Conservation (phyloP, 2,329 filamentous ascomycete species). For the Exophiala aquamarina region DNA sequence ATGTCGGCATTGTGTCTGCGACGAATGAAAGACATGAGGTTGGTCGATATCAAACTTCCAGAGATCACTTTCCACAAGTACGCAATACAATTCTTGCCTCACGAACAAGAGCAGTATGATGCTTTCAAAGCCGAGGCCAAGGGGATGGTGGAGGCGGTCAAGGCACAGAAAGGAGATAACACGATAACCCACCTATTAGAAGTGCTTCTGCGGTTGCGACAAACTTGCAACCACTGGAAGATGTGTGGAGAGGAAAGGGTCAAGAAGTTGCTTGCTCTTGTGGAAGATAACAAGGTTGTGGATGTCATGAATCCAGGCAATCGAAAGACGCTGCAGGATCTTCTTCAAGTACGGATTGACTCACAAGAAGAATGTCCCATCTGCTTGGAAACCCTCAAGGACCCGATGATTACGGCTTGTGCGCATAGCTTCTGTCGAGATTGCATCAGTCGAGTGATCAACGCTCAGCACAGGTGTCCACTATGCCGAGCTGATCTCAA, state of each 20-base stretch:
- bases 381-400: conserved; percentile 70
- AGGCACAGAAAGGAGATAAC: conserved; percentile 46
- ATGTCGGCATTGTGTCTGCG: conserved; percentile 80
- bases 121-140: conserved; percentile 66
- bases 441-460: conserved; percentile 74
- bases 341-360: conserved; percentile 75
- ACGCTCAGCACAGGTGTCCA: conserved; percentile 76
- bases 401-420: conserved; percentile 80
- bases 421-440: conserved; percentile 74
- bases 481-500: conserved; percentile 75
- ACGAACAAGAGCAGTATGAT: conserved; percentile 77
- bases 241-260: conserved; percentile 70
- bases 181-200: conserved; percentile 76
- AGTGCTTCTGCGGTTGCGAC: conserved; percentile 76
- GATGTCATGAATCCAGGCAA: conserved; percentile 69
- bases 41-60: conserved; percentile 78
- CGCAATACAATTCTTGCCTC: conserved; percentile 67
- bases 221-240: conserved; percentile 87
- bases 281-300: conserved; percentile 68
- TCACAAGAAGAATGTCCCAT: conserved; percentile 80
- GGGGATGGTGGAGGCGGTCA: conserved; percentile 53
- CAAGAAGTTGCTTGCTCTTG: conserved; percentile 66
- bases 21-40: conserved; percentile 83
- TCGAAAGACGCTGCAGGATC: conserved; percentile 67
- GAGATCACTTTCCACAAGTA: conserved; percentile 76